Percentiles rank a stretch among this genome's conserved stretches.
phyloP scores from a whole-genome alignment of 225 moss, liverwort and hornwort species.

The Thuidium tamariscinum region DNA sequence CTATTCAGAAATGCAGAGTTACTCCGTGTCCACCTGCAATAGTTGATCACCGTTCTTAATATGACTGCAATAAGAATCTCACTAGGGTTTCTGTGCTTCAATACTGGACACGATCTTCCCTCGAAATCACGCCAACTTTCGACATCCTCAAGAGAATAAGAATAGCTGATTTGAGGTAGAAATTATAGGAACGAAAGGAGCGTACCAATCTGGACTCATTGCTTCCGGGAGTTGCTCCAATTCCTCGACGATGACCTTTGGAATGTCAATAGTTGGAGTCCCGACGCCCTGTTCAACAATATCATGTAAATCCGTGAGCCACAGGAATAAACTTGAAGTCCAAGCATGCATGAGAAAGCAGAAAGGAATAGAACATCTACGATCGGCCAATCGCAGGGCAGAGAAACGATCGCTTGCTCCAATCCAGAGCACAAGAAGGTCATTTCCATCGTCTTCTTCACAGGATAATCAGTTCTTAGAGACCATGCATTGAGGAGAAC shows the following conservation, averaged over 20 bases:
- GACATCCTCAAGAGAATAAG: neutral
- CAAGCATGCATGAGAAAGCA: neutral
- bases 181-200: neutral
- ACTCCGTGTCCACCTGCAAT: constrained; percentile 46
- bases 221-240: constrained; percentile 12
- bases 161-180: neutral
- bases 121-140: neutral
- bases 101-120: neutral
- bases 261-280: constrained; percentile 8
- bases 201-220: constrained; percentile 39
- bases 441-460: neutral
- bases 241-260: neutral
- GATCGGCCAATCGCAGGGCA: neutral
- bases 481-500: neutral
- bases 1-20: constrained; percentile 42
- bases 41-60: neutral
- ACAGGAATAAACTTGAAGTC: neutral
- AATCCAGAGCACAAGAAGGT: neutral
- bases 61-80: neutral
- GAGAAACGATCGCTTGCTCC: neutral
- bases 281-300: neutral
- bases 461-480: neutral
- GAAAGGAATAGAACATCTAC: neutral
- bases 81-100: neutral
- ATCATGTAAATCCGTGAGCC: neutral